Conservation (phyloP, 768 basidiomycete genomes). For the Rhodocollybia butyracea region DNA sequence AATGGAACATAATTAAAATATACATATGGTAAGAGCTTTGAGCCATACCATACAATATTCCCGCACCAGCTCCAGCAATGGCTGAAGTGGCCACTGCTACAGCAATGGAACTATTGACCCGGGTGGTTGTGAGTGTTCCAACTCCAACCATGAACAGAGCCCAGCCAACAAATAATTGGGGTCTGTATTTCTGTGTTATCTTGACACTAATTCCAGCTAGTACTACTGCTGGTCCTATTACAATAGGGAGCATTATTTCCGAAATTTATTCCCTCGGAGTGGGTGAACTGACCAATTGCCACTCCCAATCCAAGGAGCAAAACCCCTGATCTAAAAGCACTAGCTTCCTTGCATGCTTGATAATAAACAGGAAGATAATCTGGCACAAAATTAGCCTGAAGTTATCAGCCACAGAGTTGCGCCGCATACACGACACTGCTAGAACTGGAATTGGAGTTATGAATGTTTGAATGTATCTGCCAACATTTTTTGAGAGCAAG, state of each 20-base stretch:
- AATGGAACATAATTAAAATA: conserved; percentile 43
- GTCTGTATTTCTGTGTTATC: conserved; percentile 34
- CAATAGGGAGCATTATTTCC: too few species aligned
- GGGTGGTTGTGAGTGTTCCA: conserved; percentile 30
- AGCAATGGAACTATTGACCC: conserved; percentile 19
- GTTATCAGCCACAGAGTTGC: background rate
- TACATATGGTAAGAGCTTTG: too few species aligned
- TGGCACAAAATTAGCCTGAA: background rate
- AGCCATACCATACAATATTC: conserved; percentile 19
- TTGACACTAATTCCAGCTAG: too few species aligned
- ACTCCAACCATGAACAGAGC: conserved; percentile 25
- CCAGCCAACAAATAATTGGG: conserved; percentile 29
- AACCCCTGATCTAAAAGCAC: conserved; percentile 25
- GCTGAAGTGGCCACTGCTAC: conserved; percentile 21
- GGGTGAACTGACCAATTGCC: conserved; percentile 11
- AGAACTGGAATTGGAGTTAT: background rate
- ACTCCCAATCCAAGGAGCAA: conserved; percentile 12
- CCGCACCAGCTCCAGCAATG: conserved; percentile 22
- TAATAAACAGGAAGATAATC: conserved; percentile 29
- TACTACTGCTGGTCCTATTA: too few species aligned
- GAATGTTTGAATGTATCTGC: conserved; percentile 1
- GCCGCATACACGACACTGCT: conserved; percentile 19
- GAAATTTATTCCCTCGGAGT: too few species aligned
- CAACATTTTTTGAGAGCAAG: background rate
- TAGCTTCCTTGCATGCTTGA: conserved; percentile 35